Base-by-base conservation (phyloP, 345 rosid species). In the Citrus medica region DNA sequence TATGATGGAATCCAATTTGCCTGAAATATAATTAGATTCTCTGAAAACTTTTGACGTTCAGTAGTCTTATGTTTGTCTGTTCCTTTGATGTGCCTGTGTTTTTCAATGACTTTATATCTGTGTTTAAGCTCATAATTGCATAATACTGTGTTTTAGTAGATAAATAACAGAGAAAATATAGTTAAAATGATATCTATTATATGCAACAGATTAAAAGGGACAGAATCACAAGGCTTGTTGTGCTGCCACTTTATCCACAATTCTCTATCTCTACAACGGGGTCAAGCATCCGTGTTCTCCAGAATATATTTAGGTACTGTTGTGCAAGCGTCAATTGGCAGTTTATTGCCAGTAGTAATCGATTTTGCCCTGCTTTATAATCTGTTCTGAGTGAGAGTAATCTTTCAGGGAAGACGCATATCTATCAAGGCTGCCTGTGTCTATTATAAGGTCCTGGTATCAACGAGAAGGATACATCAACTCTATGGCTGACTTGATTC, bases 181-280 rank as follows among this genome's bases (percentile, higher is more conserved):
- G 55, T 53, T 3, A 9, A 79, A 24, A 65, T 38, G 38, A 22
- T 40, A 42, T 63, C 12, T 27, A 19, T 81, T 82, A 7, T 35
- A 3, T 80, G 63, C 28, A 46, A 76, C 87, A 94, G 97, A 92
- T 96, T 73, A 94, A 89, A 88, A 85, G 76, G 81, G 99, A 96
- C 77, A 80, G 77, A 75, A 91, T 94, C 72, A 89, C 97, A 55
- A 92, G 85, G 84, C 99, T 94, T 74, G 97, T 96, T 73, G 92
- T 96, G 78, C 92, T 96, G 75, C 99, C 99, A 4, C 87, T 96
- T n/a, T 96, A 94, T 84, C 99, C 99, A 40, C 99, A 94, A 78
- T 92, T 87, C 73, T 94, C 98, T 64, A 96, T 96, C 77, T 92
- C 99, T 38, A 94, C 99, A 40, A 94, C 97, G 32, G 98, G 98